A percentile compares a stretch with the other conserved stretches of the same genome.
phyloP scores from a whole-genome alignment of 257 asterid genomes.

The Linaria vulgaris region DNA sequence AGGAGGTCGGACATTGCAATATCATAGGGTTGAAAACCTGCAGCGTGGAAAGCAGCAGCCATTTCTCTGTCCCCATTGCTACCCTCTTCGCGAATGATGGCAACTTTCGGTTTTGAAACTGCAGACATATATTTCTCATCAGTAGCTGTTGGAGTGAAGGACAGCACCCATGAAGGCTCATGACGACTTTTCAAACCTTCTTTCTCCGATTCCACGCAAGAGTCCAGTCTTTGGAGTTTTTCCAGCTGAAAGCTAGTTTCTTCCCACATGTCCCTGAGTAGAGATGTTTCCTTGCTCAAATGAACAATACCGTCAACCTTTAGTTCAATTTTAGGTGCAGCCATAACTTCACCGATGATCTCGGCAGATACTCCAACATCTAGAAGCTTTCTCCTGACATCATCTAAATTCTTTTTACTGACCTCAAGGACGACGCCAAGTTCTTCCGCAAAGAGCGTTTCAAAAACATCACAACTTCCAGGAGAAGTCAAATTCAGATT shows the following conservation, averaged over 20 bases:
- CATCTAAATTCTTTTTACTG: slow-evolving; percentile 41
- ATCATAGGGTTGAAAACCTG: slow-evolving; percentile 98
- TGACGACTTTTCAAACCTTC: slow-evolving; percentile 66
- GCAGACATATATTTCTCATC: slow-evolving; percentile 50
- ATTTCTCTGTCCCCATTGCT: slow-evolving; percentile 97
- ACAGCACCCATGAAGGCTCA: slow-evolving; percentile 71
- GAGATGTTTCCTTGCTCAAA: slow-evolving; percentile 53
- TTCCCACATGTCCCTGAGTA: slow-evolving; percentile 87
- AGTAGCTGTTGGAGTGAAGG: slow-evolving; percentile 65
- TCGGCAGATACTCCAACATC: slow-evolving; percentile 50
- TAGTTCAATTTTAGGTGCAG: slow-evolving; percentile 46
- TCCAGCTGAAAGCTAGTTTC: slow-evolving; percentile 84
- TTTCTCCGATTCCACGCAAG: slow-evolving; percentile 79
- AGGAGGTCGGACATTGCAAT: slow-evolving; percentile 90
- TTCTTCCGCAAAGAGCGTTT: slow-evolving; percentile 84
- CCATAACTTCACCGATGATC: slow-evolving; percentile 64
- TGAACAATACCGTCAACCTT: slow-evolving; percentile 56
- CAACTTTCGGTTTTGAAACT: slow-evolving; percentile 73
- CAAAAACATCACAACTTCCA: slow-evolving; percentile 34
- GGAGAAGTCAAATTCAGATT: slow-evolving; percentile 47
- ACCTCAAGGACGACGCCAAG: slow-evolving; percentile 83
- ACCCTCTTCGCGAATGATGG: slow-evolving; percentile 91
- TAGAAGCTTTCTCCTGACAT: slow-evolving; percentile 45
- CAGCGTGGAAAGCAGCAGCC: slow-evolving; percentile 87
- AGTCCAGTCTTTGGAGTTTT: slow-evolving; percentile 69